These are phyloP conservation scores for Citrus medica DNA, from an alignment of 345 rosid genomes.

Conservation along the genomic window DNA sequence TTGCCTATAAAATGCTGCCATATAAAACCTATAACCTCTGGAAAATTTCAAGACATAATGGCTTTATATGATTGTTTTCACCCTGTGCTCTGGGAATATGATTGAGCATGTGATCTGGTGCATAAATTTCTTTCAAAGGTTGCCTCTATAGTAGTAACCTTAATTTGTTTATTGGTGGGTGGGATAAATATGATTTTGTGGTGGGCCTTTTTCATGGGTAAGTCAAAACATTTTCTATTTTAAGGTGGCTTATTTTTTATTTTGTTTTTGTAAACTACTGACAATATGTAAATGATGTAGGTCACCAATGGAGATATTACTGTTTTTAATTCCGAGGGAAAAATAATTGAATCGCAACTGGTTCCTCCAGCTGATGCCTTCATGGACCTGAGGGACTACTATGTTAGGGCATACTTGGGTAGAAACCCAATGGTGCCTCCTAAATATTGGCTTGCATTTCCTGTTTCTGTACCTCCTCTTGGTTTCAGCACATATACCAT, in stretches of 20 bases:
- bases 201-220: neutral
- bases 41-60: neutral
- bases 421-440: conserved; percentile 48
- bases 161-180: neutral
- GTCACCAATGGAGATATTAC: conserved; percentile 52
- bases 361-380: conserved; percentile 68
- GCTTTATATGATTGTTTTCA: neutral
- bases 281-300: conserved; percentile 37
- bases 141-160: neutral
- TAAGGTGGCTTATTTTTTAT: neutral
- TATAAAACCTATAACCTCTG: neutral
- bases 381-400: conserved; percentile 49
- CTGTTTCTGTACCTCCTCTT: conserved; percentile 79
- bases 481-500: conserved; percentile 84
- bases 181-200: neutral
- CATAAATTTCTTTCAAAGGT: neutral
- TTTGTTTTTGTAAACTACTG: neutral
- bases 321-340: conserved; percentile 79
- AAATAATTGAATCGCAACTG: conserved; percentile 76
- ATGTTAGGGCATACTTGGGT: conserved; percentile 80
- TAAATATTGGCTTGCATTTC: conserved; percentile 83
- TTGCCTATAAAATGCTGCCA: neutral
- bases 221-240: neutral
- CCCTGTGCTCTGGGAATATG: neutral
- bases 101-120: conserved; percentile 1